These are phyloP conservation scores for Pyrenophora teres DNA, from an alignment of 2,329 filamentous ascomycete genomes.

Conservation along the genomic window DNA sequence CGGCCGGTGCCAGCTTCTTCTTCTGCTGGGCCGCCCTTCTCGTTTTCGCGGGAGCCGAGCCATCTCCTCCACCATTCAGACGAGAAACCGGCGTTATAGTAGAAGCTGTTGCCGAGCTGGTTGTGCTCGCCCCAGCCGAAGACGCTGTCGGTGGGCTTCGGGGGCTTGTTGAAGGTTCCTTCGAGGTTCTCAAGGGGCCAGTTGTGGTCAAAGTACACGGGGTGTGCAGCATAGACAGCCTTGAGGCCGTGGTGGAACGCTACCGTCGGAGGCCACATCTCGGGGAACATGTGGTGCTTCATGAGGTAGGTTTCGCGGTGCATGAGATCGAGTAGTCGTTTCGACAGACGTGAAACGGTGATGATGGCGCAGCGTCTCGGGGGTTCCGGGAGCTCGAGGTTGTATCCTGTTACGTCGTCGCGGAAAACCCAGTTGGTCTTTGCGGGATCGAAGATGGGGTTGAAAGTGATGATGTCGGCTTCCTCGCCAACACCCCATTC, in stretches of 20 bases:
- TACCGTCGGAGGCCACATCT: slow-evolving; percentile 77
- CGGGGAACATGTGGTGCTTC: slow-evolving; percentile 73
- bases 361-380: slow-evolving; percentile 78
- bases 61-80: slow-evolving; percentile 56
- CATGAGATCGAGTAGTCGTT: slow-evolving; percentile 74
- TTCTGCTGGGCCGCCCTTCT: slow-evolving; percentile 47
- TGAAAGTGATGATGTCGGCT: slow-evolving; percentile 73
- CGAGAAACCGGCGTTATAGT: slow-evolving; percentile 57
- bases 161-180: slow-evolving; percentile 55
- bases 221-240: slow-evolving; percentile 77
- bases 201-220: slow-evolving; percentile 77
- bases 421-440: slow-evolving; percentile 75
- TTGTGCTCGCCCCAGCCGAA: slow-evolving; percentile 60
- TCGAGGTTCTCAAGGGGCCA: slow-evolving; percentile 61
- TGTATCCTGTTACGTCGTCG: slow-evolving; percentile 71
- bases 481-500: slow-evolving; percentile 78
- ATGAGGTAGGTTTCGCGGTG: slow-evolving; percentile 74
- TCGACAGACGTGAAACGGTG: slow-evolving; percentile 75
- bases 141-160: slow-evolving; percentile 51
- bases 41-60: slow-evolving; percentile 55
- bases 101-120: slow-evolving; percentile 56
- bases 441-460: slow-evolving; percentile 77
- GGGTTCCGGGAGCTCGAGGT: slow-evolving; percentile 58
- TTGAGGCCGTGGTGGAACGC: slow-evolving; percentile 79
- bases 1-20: slow-evolving; percentile 54